These are phyloP conservation scores for Yamadazyma sp. DNA, from an alignment of 1,139 yeast species.

Conservation along the genomic window DNA sequence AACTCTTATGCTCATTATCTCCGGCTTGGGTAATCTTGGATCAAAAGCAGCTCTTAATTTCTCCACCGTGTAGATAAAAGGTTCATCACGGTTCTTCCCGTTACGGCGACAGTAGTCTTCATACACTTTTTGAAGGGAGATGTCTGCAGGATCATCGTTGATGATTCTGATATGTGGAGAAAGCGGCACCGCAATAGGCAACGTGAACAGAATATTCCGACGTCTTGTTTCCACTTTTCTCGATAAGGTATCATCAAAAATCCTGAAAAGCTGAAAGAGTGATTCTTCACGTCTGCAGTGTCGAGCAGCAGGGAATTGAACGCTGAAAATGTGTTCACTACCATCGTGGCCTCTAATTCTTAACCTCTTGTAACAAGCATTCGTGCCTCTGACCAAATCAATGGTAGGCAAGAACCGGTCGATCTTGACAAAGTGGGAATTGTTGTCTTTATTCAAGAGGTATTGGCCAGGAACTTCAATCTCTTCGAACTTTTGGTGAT, in stretches of 20 bases:
- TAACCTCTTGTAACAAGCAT: slow-evolving; percentile 87
- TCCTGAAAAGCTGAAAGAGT: slow-evolving; percentile 85
- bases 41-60: slow-evolving; percentile 92
- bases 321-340: slow-evolving; percentile 86
- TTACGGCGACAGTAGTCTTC: slow-evolving; percentile 80
- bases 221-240: slow-evolving; percentile 86
- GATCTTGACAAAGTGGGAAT: slow-evolving; percentile 85
- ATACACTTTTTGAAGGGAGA: slow-evolving; percentile 82
- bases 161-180: slow-evolving; percentile 93
- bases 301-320: slow-evolving; percentile 97
- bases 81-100: slow-evolving; percentile 83
- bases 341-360: slow-evolving; percentile 95
- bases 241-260: slow-evolving; percentile 77
- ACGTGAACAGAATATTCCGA: slow-evolving; percentile 79
- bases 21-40: slow-evolving; percentile 90
- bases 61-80: slow-evolving; percentile 81
- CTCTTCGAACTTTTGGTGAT: slow-evolving; percentile 96
- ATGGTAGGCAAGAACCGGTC: slow-evolving; percentile 89
- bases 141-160: slow-evolving; percentile 76
- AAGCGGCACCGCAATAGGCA: slow-evolving; percentile 91
- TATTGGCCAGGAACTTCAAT: slow-evolving; percentile 98
- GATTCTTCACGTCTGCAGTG: slow-evolving; percentile 97
- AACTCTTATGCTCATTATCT: slow-evolving; percentile 80
- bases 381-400: slow-evolving; percentile 86
- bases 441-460: slow-evolving; percentile 76